These are phyloP conservation scores for Lactifluus subvellereus DNA, from an alignment of 768 basidiomycete species.

Conservation along the genomic window DNA sequence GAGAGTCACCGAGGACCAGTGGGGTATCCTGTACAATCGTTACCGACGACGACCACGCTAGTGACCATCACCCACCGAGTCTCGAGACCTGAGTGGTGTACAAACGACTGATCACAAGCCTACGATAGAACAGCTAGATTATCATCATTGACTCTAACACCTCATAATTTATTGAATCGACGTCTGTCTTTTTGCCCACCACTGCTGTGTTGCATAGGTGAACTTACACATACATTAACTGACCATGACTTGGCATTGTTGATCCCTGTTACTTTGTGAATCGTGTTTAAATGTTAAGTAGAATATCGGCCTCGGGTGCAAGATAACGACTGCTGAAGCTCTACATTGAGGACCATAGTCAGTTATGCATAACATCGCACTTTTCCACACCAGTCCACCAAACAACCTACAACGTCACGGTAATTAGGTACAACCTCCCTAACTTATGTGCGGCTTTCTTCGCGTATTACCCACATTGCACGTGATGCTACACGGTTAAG, in stretches of 20 bases:
- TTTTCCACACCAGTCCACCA: too few species aligned
- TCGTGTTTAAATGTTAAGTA: too few species aligned
- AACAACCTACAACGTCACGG: too few species aligned
- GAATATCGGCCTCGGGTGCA: too few species aligned
- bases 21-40: slow-evolving; percentile 21
- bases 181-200: background rate
- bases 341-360: too few species aligned
- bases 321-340: too few species aligned
- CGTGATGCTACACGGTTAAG: too few species aligned
- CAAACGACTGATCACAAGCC: slow-evolving; percentile 20
- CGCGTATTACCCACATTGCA: too few species aligned
- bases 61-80: background rate
- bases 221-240: background rate
- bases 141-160: background rate
- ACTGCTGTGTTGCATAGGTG: background rate
- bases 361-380: too few species aligned
- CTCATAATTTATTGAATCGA: slow-evolving; percentile 4
- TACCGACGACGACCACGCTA: slow-evolving; percentile 10
- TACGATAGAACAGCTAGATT: slow-evolving; percentile 13
- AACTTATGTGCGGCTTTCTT: too few species aligned
- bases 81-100: slow-evolving; percentile 16
- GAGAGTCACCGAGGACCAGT: slow-evolving; percentile 8
- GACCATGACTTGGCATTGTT: background rate
- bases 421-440: too few species aligned
- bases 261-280: too few species aligned